Conservation (phyloP, 345 rosid species). For the Moringa oleifera region DNA sequence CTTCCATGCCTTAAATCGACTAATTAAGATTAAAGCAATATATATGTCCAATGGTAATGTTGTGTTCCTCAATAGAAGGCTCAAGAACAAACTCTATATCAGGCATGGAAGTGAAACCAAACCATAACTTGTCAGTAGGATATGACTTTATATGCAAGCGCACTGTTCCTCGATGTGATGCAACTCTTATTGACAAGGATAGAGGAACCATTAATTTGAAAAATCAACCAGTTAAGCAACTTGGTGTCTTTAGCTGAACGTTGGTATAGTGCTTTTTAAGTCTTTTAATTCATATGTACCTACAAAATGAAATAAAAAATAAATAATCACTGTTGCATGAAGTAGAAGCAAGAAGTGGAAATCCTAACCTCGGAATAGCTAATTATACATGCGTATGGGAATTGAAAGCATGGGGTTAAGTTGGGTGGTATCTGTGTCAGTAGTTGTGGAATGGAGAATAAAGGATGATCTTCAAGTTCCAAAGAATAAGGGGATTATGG, state of each 20-base stretch:
- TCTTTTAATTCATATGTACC: constrained; percentile 34
- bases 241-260: constrained; percentile 15
- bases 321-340: no score
- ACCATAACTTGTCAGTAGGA: constrained; percentile 92
- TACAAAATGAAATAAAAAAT: neutral
- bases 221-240: constrained; percentile 18
- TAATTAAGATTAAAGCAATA: constrained; percentile 64
- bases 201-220: constrained; percentile 64
- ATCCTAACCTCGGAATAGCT: no score
- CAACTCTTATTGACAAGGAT: constrained; percentile 71
- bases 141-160: constrained; percentile 82
- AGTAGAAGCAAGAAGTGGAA: no score
- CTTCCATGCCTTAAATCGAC: no score
- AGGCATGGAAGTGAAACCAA: constrained; percentile 89
- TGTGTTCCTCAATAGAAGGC: constrained; percentile 85
- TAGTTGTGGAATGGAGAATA: no score
- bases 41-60: constrained; percentile 61
- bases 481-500: no score
- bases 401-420: no score
- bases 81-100: constrained; percentile 70
- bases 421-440: no score
- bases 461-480: no score
- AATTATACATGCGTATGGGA: no score
- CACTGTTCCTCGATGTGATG: constrained; percentile 76
- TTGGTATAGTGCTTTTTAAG: constrained; percentile 14